Evolutionary conservation across 257 asterid genomes (phyloP).

Genomic region (Solanum habrochaites): DNA sequence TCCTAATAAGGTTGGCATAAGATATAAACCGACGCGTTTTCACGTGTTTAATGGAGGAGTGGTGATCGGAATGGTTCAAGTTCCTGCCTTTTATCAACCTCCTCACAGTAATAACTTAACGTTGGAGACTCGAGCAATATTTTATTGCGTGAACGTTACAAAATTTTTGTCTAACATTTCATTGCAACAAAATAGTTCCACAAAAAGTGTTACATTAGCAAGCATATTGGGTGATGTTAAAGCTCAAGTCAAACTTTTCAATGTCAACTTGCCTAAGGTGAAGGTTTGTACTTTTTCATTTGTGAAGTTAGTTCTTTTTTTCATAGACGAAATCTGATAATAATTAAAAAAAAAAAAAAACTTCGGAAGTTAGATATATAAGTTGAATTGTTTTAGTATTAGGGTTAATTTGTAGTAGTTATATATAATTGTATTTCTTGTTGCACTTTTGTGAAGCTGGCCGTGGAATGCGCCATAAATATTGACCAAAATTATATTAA

Average conservation of each 20-base stretch:
- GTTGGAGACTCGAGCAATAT: conserved; percentile 18
- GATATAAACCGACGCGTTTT: conserved; percentile 25
- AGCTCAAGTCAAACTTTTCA: conserved; percentile 26
- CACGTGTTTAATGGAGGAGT: conserved; percentile 43
- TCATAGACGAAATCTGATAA: not conserved
- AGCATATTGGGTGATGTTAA: conserved; percentile 43
- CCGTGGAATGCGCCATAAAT: conserved; percentile 51
- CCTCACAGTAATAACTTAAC: conserved; percentile 39
- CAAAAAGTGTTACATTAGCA: conserved; percentile 10
- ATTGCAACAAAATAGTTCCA: conserved; percentile 3
- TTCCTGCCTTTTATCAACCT: conserved; percentile 56
- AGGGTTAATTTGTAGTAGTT: not conserved
- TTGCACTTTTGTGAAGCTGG: conserved; percentile 18
- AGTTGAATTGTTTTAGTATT: not conserved
- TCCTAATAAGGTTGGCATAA: conserved; percentile 49
- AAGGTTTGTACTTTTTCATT: conserved; percentile 21
- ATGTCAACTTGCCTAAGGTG: conserved; percentile 23
- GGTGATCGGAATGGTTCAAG: conserved; percentile 47
- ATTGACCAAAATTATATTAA: conserved; percentile 20
- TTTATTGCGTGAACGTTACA: conserved; percentile 34
- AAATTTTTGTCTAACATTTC: conserved; percentile 22
- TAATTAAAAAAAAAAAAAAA: not conserved
- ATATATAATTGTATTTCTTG: not conserved
- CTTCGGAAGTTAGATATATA: too few relatives aligned
- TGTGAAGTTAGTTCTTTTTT: not conserved